Evolutionary conservation across 192 early-diverging fungal genomes (phyloP).

Genomic region (Gigaspora rosea): DNA sequence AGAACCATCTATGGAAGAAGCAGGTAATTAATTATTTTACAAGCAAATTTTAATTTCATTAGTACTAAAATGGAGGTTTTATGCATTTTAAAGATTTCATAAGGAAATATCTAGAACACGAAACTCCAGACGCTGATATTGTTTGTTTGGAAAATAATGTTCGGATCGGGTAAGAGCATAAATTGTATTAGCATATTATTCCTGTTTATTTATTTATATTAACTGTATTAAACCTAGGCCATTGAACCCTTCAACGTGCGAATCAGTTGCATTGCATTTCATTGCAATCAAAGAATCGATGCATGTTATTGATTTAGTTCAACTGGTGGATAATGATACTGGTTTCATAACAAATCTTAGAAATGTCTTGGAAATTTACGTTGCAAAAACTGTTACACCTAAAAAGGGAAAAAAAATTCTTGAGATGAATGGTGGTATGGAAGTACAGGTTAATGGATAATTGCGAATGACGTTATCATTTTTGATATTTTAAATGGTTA

Average conservation of each 20-base stretch:
- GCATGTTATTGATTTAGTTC: constrained; percentile 58
- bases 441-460: too few relatives aligned
- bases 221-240: constrained; percentile 37
- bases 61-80: not conserved
- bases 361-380: constrained; percentile 37
- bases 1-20: constrained; percentile 61
- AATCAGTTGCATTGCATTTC: constrained; percentile 57
- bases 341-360: constrained; percentile 62
- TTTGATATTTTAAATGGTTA: too few relatives aligned
- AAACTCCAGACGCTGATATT: constrained; percentile 61
- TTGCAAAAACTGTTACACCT: not conserved
- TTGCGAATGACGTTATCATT: too few relatives aligned
- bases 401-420: not conserved
- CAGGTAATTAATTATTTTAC: constrained; percentile 32
- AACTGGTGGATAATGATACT: constrained; percentile 61
- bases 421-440: not conserved
- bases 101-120: constrained; percentile 55
- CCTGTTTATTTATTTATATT: not conserved
- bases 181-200: not conserved
- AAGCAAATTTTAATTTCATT: not conserved
- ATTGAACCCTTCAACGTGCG: constrained; percentile 55
- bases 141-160: constrained; percentile 63
- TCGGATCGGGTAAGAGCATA: constrained; percentile 49
- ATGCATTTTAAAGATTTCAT: constrained; percentile 44
- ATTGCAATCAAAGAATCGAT: constrained; percentile 60